Evolutionary conservation across 148 eudicot species (phyloP), one percentile per base, ranked within the genome.

Genomic region (Rhododendron henanense): DNA sequence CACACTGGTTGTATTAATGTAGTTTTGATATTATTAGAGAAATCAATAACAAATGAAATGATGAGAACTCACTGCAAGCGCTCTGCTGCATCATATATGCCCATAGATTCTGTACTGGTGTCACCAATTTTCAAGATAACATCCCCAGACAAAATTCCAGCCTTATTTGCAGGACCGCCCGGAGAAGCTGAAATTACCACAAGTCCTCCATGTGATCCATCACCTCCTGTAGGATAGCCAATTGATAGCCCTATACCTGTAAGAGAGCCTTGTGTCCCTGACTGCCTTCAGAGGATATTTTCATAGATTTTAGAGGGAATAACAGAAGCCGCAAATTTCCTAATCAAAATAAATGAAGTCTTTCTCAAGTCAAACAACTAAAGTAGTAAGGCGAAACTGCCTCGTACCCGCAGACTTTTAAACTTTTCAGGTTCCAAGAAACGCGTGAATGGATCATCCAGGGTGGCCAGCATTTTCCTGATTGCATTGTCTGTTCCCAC

Each of bases 381-480:
- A 87, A 78, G 33, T 41, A 3, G 74, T 53, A 73, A 83, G 87
- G 85, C 83, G 65, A 83, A 85, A 82, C 84, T 59, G 73, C 76
- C 77, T 63, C 91, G 31, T 92, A 95, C 98, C 97, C 96, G 89
- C 90, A 97, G 90, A 90, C 91, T 94, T 86, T 90, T 95, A 57
- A 97, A 92, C 85, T 92, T 95, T 86, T 94, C 94, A 79, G 99
- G 99, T 91, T 95, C 99, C 91, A 97, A 83, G 83, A 97, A 97
- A 87, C 99, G 94, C 69, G 99, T 95, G 93, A 97, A 97, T 77
- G 99, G 99, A 91, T 97, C 98, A 89, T 93, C 90, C 85, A 97
- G 91, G 25, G 99, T 91, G 86, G 96, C 91, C 86, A 97, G 87
- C 99, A 97, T 82, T 61, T 82, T 82, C 84, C 74, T 82, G 33